Evolutionary conservation across 2,329 filamentous ascomycete genomes (phyloP), one percentile per base, ranked within the genome.

Genomic region (Phaeosphaeriaceae sp.): DNA sequence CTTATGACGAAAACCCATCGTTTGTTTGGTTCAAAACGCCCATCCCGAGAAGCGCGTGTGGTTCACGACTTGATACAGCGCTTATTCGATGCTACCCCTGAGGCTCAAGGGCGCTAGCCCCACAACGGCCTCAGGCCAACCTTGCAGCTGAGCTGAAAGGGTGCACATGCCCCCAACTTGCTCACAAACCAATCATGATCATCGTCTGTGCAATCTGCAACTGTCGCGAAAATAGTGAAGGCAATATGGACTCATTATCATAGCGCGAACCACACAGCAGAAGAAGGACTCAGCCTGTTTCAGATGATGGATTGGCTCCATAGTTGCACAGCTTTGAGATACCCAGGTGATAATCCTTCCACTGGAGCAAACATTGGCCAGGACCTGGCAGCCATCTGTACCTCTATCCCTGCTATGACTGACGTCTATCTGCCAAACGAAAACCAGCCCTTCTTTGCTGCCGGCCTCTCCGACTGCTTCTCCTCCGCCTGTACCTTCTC

Each of bases 361-460:
- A 26, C 30, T 29, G 40, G 35, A 35, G 29, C 18, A 42, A 21
- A 33, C 51, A 44, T 44, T 30, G 39, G 43, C 54, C 30, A 42
- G 29, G 34, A 49, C 47, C 28, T 32, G 45, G 42, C 26, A 39
- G 12, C 16, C 18, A 18, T 4, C 18, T 46, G 35, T n/a, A 28
- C 12, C 18, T 9, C 12, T 7, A 41, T 42, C 45, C 45, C 38
- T 42, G 38, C 37, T 17, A 15, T 13, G 30, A 6, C 37, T n/a
- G 8, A 23, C 23, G 5, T 42, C 61, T 68, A 79, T 55, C 77
- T 70, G 30, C 78, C 77, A 67, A 80, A 81, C 13, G 76, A 75
- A 61, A 80, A 80, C 78, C 78, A 81, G 1, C 78, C 78, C 66
- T 74, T 78, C 72, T 78, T 80, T 54, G 74, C 75, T 47, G 71